Evolutionary conservation across 2,329 filamentous ascomycete genomes (phyloP).

Genomic region (Mycosphaerella sp.): DNA sequence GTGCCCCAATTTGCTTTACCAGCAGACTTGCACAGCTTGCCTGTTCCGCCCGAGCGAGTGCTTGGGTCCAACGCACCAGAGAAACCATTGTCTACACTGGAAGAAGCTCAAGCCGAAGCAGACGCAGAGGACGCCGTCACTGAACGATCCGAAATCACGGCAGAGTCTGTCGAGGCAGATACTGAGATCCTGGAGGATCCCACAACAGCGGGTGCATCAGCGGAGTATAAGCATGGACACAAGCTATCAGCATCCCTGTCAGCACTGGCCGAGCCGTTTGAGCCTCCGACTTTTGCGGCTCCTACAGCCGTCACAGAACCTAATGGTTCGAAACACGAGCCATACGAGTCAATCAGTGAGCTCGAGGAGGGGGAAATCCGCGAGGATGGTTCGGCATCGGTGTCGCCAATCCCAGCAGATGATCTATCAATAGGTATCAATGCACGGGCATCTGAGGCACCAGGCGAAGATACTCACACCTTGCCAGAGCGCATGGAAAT

Average conservation of each 20-base stretch:
- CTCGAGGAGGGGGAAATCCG: slow-evolving; percentile 33
- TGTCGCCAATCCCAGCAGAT: slow-evolving; percentile 16
- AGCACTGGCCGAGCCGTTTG: slow-evolving; percentile 65
- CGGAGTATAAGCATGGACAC: slow-evolving; percentile 16
- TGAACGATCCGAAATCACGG: slow-evolving; percentile 16
- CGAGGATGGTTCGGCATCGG: slow-evolving; percentile 20
- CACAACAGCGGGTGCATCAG: neutral
- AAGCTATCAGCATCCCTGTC: slow-evolving; percentile 52
- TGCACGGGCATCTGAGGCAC: slow-evolving; percentile 8
- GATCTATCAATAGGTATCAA: slow-evolving; percentile 5
- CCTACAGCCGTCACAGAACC: neutral
- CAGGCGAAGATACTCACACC: neutral
- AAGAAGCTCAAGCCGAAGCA: slow-evolving; percentile 10
- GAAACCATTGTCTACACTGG: slow-evolving; percentile 15
- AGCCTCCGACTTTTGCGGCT: slow-evolving; percentile 30
- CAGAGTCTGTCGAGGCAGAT: slow-evolving; percentile 4
- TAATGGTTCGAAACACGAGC: slow-evolving; percentile 10
- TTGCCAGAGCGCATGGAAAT: slow-evolving; percentile 19
- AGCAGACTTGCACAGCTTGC: slow-evolving; percentile 28
- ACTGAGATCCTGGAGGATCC: slow-evolving; percentile 6
- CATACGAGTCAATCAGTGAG: slow-evolving; percentile 28
- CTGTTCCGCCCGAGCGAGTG: slow-evolving; percentile 23
- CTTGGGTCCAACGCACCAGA: slow-evolving; percentile 22
- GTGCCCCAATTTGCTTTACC: slow-evolving; percentile 66
- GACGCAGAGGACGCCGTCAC: slow-evolving; percentile 14